Base-by-base conservation (phyloP, 331 rosid genomes). In the Phaseolus coccineus region DNA sequence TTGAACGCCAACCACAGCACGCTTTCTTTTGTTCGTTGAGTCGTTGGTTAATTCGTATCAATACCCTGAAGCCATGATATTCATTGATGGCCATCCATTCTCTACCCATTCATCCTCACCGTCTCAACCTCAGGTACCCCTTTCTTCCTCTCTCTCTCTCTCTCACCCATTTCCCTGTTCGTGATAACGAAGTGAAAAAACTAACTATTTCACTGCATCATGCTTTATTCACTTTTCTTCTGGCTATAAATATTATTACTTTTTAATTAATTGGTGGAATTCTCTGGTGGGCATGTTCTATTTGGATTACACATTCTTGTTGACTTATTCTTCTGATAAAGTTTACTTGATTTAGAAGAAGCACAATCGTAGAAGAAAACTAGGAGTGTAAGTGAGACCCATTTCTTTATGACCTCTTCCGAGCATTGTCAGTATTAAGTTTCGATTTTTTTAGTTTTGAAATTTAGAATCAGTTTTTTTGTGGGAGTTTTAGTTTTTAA, bases 61-160 rank as follows among this genome's bases (percentile, higher is more conserved):
- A 25, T 25, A 0, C 63, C 14, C 37, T 27, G 63, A 59, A 31
- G 44, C 8, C 27, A 70, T 53, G 53, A 73, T 42, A 16, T 74
- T 55, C 51, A 48, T 72, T 28, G 56, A 3, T 64, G 39, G 50
- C 64, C 25, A 69, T 57, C 88, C 88, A 4, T 81, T 82, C 71
- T 25, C 88, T 39, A 8, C 77, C 4, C 53, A 37, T 50, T 80
- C 90, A 53, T 83, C 88, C 37, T 79, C 92, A 9, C 55, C 84
- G 6, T 81, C 87, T 70, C 87, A 85, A 3, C 77, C 86, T 74
- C 85, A 84, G 92, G 97, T 91, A 14, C 8, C 59, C 27, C 53
- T 8, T 58, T 12, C 51, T 12, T 46, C 4, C 5, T 12, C 16
- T 46, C 1, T 59, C 50, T 24, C 14, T 24, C 14, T 14, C 30